phyloP scores from a whole-genome alignment of 768 basidiomycete species.

The Coprinellus micaceus region DNA sequence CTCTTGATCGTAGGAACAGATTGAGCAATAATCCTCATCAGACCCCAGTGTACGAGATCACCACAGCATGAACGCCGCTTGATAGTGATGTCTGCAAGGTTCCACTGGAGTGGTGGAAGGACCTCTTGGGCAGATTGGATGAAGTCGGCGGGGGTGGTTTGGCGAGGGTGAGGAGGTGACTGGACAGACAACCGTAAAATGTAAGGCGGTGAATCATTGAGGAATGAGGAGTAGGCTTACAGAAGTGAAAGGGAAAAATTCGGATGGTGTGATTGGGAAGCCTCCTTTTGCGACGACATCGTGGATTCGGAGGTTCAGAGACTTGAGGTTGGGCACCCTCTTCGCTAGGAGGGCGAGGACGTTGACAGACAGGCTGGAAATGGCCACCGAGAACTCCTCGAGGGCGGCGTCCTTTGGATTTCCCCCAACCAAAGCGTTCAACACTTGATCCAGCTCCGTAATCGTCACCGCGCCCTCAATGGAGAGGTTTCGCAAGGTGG shows the following conservation, averaged over 20 bases:
- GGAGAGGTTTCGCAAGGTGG: neutral
- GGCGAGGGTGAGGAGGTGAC: neutral
- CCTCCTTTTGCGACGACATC: neutral
- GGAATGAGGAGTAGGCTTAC: neutral
- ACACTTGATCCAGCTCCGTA: neutral
- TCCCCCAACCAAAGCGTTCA: neutral
- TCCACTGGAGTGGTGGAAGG: conserved; percentile 6
- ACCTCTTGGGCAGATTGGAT: neutral
- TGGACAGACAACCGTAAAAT: too few species aligned
- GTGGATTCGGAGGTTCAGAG: conserved; percentile 2
- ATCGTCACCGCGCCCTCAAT: conserved; percentile 1
- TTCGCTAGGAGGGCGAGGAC: neutral
- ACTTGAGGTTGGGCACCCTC: neutral
- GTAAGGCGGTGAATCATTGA: neutral
- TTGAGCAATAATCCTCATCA: conserved; percentile 11
- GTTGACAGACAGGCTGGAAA: neutral
- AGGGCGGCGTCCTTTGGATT: neutral
- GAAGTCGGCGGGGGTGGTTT: conserved; percentile 7
- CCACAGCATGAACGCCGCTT: conserved; percentile 16
- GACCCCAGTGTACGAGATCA: conserved; percentile 14
- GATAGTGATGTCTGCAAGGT: conserved; percentile 13
- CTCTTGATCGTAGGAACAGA: conserved; percentile 13
- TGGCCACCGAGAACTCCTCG: conserved; percentile 4
- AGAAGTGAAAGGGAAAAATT: conserved; percentile 13
- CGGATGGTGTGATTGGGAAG: conserved; percentile 7